A percentile compares a stretch with the other conserved stretches of the same genome.
These are phyloP conservation scores for Eucommia ulmoides DNA, from an alignment of 257 asterid species.

Conservation along the genomic window DNA sequence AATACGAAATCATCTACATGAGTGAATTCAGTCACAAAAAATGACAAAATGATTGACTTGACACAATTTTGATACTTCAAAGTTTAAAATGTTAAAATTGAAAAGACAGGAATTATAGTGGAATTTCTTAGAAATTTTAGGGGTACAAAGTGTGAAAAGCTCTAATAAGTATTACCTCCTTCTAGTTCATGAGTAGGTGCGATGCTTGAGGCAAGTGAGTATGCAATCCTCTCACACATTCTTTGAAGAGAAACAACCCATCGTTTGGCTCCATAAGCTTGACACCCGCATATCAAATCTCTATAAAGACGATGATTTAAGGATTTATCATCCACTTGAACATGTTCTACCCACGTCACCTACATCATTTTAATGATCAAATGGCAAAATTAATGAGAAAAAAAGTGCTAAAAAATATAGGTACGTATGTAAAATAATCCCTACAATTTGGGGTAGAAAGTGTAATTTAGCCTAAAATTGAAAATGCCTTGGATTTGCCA, in stretches of 20 bases:
- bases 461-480: background rate
- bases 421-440: background rate
- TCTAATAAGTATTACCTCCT: no score
- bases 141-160: no score
- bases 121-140: no score
- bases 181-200: conserved; percentile 25
- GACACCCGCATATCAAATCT: conserved; percentile 34
- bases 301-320: conserved; percentile 40
- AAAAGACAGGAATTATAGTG: no score
- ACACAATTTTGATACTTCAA: no score
- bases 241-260: conserved; percentile 53
- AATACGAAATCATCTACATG: no score
- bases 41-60: no score
- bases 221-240: conserved; percentile 49
- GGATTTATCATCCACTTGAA: conserved; percentile 57
- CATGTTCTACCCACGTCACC: conserved; percentile 84
- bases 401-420: background rate
- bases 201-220: conserved; percentile 21
- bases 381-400: no score
- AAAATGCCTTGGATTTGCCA: conserved; percentile 49
- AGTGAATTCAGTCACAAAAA: no score
- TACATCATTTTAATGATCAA: no score
- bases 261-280: conserved; percentile 66
- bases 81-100: no score
- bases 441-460: background rate